Evolutionary conservation across 257 asterid species (phyloP).

Genomic region (Handroanthus guayacan): DNA sequence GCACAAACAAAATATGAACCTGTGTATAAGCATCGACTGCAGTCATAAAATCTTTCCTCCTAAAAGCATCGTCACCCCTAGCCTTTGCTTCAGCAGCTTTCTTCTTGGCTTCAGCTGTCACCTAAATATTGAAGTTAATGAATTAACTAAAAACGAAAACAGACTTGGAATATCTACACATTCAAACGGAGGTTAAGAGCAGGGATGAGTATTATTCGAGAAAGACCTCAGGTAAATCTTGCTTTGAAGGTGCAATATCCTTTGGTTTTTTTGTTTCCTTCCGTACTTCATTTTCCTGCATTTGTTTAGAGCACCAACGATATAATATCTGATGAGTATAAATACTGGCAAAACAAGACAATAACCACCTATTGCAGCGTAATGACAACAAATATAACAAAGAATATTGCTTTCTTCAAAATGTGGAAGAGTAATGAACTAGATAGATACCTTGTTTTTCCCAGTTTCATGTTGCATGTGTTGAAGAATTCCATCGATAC

Average conservation of each 20-base stretch:
- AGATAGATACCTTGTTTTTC: constrained; percentile 53
- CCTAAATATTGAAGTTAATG: constrained; percentile 50
- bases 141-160: constrained; percentile 6
- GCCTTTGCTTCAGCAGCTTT: constrained; percentile 91
- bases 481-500: constrained; percentile 73
- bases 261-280: constrained; percentile 48
- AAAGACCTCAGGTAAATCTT: constrained; percentile 73
- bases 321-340: constrained; percentile 26
- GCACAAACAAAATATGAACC: constrained; percentile 49
- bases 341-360: neutral
- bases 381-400: constrained; percentile 14
- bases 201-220: constrained; percentile 26
- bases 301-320: constrained; percentile 25
- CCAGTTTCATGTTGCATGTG: constrained; percentile 63
- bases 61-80: constrained; percentile 84
- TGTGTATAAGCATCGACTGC: constrained; percentile 96
- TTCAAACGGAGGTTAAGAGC: constrained; percentile 22
- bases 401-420: neutral
- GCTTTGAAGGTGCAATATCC: constrained; percentile 47
- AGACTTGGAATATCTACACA: neutral
- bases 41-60: constrained; percentile 61
- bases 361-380: constrained; percentile 11
- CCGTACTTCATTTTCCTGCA: constrained; percentile 58
- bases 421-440: constrained; percentile 22
- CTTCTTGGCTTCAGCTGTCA: constrained; percentile 79